Percentiles rank a stretch among this genome's conserved stretches.
Evolutionary conservation across 352 stramenopile genomes (phyloP).

Genomic region (Phytopythium kandeliae): DNA sequence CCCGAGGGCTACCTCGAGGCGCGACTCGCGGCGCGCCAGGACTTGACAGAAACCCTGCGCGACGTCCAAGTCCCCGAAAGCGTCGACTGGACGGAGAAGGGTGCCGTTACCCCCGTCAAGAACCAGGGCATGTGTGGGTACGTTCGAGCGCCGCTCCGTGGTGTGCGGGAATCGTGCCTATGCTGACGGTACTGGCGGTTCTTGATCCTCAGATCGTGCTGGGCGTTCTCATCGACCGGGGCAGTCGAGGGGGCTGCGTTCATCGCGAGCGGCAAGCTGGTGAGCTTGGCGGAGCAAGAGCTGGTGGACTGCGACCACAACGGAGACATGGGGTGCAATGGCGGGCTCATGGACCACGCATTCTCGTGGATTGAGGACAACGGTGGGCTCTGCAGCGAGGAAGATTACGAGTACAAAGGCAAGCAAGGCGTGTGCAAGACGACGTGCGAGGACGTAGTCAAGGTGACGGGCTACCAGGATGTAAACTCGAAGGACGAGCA

Average conservation of each 20-base stretch:
- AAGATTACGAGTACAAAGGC: slow-evolving; percentile 91
- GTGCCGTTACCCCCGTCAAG: slow-evolving; percentile 94
- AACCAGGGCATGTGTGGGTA: slow-evolving; percentile 94
- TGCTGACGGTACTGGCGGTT: background rate
- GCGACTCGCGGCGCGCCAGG: slow-evolving; percentile 22
- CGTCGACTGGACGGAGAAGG: slow-evolving; percentile 91
- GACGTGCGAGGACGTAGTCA: slow-evolving; percentile 74
- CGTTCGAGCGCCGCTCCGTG: background rate
- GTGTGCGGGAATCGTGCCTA: background rate
- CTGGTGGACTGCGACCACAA: slow-evolving; percentile 93
- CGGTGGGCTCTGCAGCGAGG: slow-evolving; percentile 86
- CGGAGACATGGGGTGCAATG: slow-evolving; percentile 92
- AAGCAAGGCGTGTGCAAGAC: slow-evolving; percentile 47
- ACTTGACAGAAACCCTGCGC: background rate
- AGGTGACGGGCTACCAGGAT: slow-evolving; percentile 86
- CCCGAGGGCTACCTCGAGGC: slow-evolving; percentile 34
- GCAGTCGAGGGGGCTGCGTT: slow-evolving; percentile 95
- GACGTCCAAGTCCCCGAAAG: slow-evolving; percentile 43
- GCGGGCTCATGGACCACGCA: slow-evolving; percentile 94
- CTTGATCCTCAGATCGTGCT: slow-evolving; percentile 72
- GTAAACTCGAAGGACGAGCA: slow-evolving; percentile 80
- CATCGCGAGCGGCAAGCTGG: slow-evolving; percentile 82
- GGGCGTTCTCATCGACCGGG: slow-evolving; percentile 96
- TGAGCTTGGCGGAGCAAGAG: slow-evolving; percentile 93
- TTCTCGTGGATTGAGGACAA: slow-evolving; percentile 91